Evolutionary conservation across 805 yeast genomes (phyloP), one percentile per base, ranked within the genome.

Genomic region (Zygotorulaspora danielsina): DNA sequence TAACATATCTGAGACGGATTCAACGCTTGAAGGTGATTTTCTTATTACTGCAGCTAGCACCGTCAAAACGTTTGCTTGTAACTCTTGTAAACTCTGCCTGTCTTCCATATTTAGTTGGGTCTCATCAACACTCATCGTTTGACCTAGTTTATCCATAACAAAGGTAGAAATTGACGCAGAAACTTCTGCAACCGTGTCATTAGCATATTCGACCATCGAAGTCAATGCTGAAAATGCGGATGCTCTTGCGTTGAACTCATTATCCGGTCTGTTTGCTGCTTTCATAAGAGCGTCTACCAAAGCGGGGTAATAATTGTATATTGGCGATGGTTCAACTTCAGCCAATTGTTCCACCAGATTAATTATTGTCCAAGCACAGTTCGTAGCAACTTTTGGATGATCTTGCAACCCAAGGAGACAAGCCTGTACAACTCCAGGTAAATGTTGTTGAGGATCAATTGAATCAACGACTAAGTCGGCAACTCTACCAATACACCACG

Each of bases 401-500:
- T 89, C 97, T 50, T 75, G 76, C 49, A 93, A 71, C n/a, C 98
- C 98, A 26, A 70, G 59, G 33, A 81, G 63, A 48, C 93, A 74
- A 1, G 95, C 93, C 38, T 74, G 71, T 40, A 93, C 66, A 38
- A 93, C 78, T 32, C 69, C 70, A 19, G 90, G 87, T 47, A 93
- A 71, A 58, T 81, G 81, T 4, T 66, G 62, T 31, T 76, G 71
- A 19, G 76, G 60, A 51, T 83, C 84, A 47, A 90, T 79, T 4
- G 94, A 86, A 37, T 76, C 84, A 46, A 84, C 75, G 30, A 81
- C 86, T 37, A 82, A 67, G 57, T 93, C 97, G 8, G 97, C 94
- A 53, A 93, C 86, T 64, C 96, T 79, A 42, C 98, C 98, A 45
- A 93, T 71, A 67, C 97, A 90, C 98, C 98, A 93, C 3, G 97